These are phyloP conservation scores for Pseudogymnoascus sp. DNA, from an alignment of 2,329 filamentous ascomycete species.

Conservation along the genomic window DNA sequence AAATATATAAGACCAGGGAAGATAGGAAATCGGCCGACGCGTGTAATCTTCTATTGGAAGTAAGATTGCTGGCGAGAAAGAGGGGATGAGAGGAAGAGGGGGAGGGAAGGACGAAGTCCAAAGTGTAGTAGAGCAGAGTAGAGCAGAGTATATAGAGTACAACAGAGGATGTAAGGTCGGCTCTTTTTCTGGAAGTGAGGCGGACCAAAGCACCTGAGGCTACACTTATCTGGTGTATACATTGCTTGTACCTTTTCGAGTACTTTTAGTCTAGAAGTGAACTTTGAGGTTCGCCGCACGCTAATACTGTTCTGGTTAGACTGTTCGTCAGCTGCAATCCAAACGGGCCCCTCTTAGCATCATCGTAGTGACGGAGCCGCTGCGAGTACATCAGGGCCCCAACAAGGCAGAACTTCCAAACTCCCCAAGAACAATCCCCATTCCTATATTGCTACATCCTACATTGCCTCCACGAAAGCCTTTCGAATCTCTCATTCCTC, in stretches of 20 bases:
- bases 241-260: conserved; percentile 1
- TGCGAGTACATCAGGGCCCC: conserved; percentile 1
- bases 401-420: conserved; percentile 5
- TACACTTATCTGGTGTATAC: neutral
- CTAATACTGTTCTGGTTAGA: neutral
- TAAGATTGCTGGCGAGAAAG: conserved; percentile 9
- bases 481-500: neutral
- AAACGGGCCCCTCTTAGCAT: conserved; percentile 6
- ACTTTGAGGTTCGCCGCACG: conserved; percentile 6
- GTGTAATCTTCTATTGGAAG: conserved; percentile 10
- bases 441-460: conserved; percentile 7
- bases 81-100: conserved; percentile 10
- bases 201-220: conserved; percentile 7
- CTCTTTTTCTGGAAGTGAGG: conserved; percentile 1
- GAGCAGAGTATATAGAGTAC: too few relatives aligned
- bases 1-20: neutral
- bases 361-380: conserved; percentile 1
- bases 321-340: neutral
- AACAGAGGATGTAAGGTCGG: conserved; percentile 11
- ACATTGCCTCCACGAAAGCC: neutral
- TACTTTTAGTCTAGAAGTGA: neutral
- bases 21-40: neutral
- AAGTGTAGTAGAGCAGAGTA: neutral
- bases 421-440: neutral
- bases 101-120: conserved; percentile 2